Evolutionary conservation across 495 filamentous ascomycete species (phyloP), one percentile per base, ranked within the genome.

Genomic region (Penicillium simplicissimum): DNA sequence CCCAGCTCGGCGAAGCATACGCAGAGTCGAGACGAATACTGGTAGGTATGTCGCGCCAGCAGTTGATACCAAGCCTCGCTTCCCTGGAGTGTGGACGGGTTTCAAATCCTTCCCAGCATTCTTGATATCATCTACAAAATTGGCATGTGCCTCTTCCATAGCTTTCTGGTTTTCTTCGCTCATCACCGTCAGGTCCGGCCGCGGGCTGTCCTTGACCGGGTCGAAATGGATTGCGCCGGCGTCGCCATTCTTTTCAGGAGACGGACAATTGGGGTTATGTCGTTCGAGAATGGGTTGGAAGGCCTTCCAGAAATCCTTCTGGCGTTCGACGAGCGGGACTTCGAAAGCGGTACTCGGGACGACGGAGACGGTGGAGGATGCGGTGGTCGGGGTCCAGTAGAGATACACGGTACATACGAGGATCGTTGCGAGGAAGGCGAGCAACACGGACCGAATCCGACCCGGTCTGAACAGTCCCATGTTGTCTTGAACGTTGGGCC

Each of bases 1-100:
- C 47, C 84, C 85, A 7, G 76, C 75, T 33, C 81, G 79, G 9
- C 86, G 82, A 8, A 87, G 75, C 80, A 87, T 85, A 10, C 81
- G 76, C n/a, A 88, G 58, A 10, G 82, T 77, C 4, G 81, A 76
- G 31, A 88, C 55, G 57, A 82, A 78, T 0, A 80, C 74, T 0
- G 81, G 79, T 7, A 83, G 65, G 59, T 80, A 82, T 6, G 65
- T 65, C 11, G 73, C 74, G 2, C 81, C 78, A 3, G 81, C 81
- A 13, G 78, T 79, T 0, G 82, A 83, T 4, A 87, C 85, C 28
- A 88, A 70, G 1, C 85, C 85, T 31, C 75, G 75, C n/a, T 83
- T 82, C 10, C 74, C 71, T 2, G 71, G 59, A 1, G 73, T 71
- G 66, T 81, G 82, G 3, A 76, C 76, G 0, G 81, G 76, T 28